A percentile compares a stretch with the other conserved stretches of the same genome.
phyloP scores from a whole-genome alignment of 495 filamentous ascomycete species.

The Trypethelium eluteriae region DNA sequence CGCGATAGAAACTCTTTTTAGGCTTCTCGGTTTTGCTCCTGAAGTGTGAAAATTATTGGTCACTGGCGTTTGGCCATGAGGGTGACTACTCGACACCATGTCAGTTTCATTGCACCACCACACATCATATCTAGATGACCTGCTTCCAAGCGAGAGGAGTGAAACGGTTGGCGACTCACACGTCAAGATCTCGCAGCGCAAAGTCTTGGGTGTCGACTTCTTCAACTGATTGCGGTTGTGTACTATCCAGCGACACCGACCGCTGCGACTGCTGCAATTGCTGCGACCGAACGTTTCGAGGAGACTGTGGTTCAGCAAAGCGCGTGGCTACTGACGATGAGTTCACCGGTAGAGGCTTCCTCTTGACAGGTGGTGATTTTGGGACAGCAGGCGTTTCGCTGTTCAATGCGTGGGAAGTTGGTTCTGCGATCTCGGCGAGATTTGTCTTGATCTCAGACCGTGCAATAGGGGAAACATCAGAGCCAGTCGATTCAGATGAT shows the following conservation, averaged over 20 bases:
- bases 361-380: conserved; percentile 2
- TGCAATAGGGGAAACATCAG: neutral
- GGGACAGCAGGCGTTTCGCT: neutral
- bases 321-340: conserved; percentile 26
- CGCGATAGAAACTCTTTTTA: neutral
- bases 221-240: conserved; percentile 14
- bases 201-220: conserved; percentile 22
- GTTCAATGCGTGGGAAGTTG: neutral
- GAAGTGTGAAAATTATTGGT: neutral
- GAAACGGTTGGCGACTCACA: conserved; percentile 21
- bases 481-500: conserved; percentile 1
- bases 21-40: neutral
- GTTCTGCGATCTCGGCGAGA: neutral
- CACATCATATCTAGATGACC: neutral
- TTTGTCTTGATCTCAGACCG: neutral
- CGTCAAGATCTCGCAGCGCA: conserved; percentile 29
- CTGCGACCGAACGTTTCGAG: conserved; percentile 10
- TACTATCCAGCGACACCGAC: conserved; percentile 22
- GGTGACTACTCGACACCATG: neutral
- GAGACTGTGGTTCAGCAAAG: conserved; percentile 21
- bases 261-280: conserved; percentile 17
- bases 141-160: neutral
- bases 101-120: neutral
- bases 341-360: conserved; percentile 15
- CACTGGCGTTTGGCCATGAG: conserved; percentile 15